Conservation (phyloP, 2,329 filamentous ascomycete species). For the Curvularia lunata region DNA sequence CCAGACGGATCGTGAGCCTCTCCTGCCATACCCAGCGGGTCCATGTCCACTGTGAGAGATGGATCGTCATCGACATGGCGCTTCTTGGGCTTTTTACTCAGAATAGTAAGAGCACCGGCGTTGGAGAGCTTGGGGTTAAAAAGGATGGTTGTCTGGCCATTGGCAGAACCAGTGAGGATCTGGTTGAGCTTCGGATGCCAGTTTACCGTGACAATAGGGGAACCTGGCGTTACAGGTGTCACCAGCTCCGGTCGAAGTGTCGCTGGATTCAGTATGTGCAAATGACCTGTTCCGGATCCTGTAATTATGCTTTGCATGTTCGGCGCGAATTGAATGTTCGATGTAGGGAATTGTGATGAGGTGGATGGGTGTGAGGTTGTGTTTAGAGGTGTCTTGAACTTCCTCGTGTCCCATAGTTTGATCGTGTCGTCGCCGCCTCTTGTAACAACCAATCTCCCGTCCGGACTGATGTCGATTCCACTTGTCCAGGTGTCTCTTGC, state of each 20-base stretch:
- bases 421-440: constrained; percentile 90
- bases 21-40: constrained; percentile 79
- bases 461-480: constrained; percentile 86
- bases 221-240: constrained; percentile 86
- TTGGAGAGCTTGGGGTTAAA: constrained; percentile 86
- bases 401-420: constrained; percentile 96
- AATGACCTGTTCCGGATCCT: constrained; percentile 81
- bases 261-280: constrained; percentile 92
- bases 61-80: constrained; percentile 95
- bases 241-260: constrained; percentile 84
- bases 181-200: constrained; percentile 98
- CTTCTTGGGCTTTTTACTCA: constrained; percentile 92
- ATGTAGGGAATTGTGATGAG: constrained; percentile 80
- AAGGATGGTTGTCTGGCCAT: constrained; percentile 85
- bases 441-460: constrained; percentile 89
- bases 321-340: constrained; percentile 88
- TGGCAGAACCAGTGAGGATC: constrained; percentile 91
- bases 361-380: constrained; percentile 80
- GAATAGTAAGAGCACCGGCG: constrained; percentile 83
- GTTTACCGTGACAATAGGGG: constrained; percentile 79
- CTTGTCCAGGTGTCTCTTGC: constrained; percentile 85
- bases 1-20: constrained; percentile 73
- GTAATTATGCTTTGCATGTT: constrained; percentile 85
- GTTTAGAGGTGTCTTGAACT: constrained; percentile 89
- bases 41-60: constrained; percentile 73